Evolutionary conservation across 352 stramenopile species (phyloP).

Genomic region (Globisporangium yorkense): DNA sequence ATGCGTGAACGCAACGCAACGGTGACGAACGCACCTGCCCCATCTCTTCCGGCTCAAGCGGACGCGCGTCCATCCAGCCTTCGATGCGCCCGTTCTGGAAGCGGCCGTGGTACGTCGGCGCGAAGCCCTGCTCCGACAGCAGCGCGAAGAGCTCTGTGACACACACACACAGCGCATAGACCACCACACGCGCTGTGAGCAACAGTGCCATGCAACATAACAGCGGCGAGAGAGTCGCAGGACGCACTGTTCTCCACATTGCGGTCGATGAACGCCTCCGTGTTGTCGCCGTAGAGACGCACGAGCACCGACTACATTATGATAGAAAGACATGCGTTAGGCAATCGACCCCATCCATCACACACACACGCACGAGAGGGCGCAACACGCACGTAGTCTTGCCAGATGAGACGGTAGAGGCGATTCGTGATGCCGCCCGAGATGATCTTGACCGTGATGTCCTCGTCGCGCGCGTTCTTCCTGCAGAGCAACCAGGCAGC

Average conservation of each 20-base stretch:
- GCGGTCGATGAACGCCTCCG: slow-evolving; percentile 91
- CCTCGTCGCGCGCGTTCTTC: slow-evolving; percentile 40
- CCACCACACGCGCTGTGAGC: slow-evolving; percentile 1
- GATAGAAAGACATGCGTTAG: neutral
- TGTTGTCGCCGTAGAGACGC: slow-evolving; percentile 90
- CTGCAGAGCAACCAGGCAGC: slow-evolving; percentile 9
- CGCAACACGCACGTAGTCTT: slow-evolving; percentile 33
- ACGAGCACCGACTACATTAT: slow-evolving; percentile 70
- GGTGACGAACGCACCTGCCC: slow-evolving; percentile 25
- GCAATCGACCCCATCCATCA: neutral
- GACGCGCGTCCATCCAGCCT: slow-evolving; percentile 79
- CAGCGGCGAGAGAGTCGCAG: neutral
- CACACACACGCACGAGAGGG: neutral
- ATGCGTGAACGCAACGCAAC: neutral
- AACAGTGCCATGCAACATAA: neutral
- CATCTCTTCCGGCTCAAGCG: slow-evolving; percentile 88
- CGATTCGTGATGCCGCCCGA: slow-evolving; percentile 92
- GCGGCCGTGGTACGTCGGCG: slow-evolving; percentile 84
- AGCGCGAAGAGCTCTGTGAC: slow-evolving; percentile 74
- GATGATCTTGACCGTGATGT: slow-evolving; percentile 84
- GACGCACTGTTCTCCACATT: slow-evolving; percentile 86
- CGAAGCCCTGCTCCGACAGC: slow-evolving; percentile 78
- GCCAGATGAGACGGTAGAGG: slow-evolving; percentile 82
- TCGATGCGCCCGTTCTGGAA: slow-evolving; percentile 92
- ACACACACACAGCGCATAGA: neutral